phyloP scores from a whole-genome alignment of 768 basidiomycete genomes.

The Russula sp. region DNA sequence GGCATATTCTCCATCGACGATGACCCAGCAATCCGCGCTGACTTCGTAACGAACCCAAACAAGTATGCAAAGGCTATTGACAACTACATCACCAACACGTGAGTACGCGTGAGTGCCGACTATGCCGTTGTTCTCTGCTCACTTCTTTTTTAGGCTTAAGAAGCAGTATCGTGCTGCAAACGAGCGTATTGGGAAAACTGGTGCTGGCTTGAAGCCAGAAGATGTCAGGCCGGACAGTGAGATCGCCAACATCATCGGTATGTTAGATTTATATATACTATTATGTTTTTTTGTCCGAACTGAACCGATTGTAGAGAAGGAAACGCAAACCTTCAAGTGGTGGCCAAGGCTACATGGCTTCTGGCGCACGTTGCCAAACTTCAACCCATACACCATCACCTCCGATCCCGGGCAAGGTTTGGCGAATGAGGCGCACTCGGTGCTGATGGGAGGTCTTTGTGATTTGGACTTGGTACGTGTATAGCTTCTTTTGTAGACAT shows the following conservation, averaged over 20 bases:
- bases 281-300: too few species aligned
- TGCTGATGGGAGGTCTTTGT: too few species aligned
- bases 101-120: neutral
- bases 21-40: neutral
- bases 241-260: neutral
- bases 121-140: neutral
- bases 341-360: too few species aligned
- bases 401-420: too few species aligned
- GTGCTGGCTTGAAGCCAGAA: neutral
- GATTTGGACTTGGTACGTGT: too few species aligned
- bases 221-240: neutral
- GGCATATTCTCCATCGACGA: neutral
- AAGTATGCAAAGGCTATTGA: neutral
- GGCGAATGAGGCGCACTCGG: too few species aligned
- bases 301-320: too few species aligned
- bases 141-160: neutral
- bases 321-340: too few species aligned
- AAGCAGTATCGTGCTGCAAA: neutral
- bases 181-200: neutral
- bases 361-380: too few species aligned
- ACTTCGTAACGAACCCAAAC: neutral
- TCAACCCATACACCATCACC: too few species aligned
- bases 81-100: conserved; percentile 1
- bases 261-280: too few species aligned
- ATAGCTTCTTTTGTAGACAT: too few species aligned